Conservation (phyloP, 441 rosid species). For the Populus tomentosa region DNA sequence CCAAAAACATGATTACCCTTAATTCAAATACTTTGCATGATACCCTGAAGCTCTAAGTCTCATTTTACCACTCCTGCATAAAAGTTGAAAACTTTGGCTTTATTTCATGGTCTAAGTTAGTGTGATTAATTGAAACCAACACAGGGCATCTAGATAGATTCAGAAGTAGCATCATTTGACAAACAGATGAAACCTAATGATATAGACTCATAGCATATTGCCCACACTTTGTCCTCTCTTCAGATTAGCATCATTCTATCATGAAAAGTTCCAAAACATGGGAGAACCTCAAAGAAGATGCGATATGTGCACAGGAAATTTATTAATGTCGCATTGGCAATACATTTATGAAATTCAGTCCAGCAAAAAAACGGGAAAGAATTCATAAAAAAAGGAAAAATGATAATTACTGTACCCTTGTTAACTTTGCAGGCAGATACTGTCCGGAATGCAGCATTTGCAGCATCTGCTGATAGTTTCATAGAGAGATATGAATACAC, state of each 20-base stretch:
- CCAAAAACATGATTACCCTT: background rate
- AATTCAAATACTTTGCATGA: background rate
- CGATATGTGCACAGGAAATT: background rate
- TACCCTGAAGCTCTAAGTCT: background rate
- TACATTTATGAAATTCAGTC: background rate
- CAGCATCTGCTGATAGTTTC: slow-evolving; percentile 64
- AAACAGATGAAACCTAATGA: background rate
- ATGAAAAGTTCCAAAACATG: background rate
- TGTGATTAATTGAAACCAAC: background rate
- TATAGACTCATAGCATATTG: background rate
- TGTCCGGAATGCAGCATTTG: slow-evolving; percentile 72
- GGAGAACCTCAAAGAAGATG: background rate
- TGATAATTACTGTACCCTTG: slow-evolving; percentile 52
- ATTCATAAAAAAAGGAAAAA: background rate
- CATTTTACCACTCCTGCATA: background rate
- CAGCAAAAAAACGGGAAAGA: background rate
- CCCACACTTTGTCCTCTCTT: background rate
- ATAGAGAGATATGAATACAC: slow-evolving; percentile 77
- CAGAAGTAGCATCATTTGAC: background rate
- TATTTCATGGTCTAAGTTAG: background rate
- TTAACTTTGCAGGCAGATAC: slow-evolving; percentile 92
- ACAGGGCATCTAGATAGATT: background rate
- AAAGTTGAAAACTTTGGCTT: background rate
- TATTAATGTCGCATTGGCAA: background rate
- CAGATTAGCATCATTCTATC: background rate